Base-by-base conservation (phyloP, 129 eudicot species). In the sunflower (Helianthus annuus) region DNA sequence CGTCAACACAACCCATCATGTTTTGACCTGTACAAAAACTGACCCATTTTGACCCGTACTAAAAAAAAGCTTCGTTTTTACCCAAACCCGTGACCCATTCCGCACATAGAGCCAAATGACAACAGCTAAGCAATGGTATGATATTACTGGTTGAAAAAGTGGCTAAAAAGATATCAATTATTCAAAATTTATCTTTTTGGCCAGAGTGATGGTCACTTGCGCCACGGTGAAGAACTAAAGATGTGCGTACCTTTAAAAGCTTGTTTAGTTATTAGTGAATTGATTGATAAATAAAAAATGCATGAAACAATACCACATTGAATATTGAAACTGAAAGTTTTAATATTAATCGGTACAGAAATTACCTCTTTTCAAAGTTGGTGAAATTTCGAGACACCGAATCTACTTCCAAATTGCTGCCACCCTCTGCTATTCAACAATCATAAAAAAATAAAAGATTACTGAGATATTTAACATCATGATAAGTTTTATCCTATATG, bases 321-420 rank as follows among this genome's bases (percentile, higher is more conserved):
- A 10, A 24, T 24, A 58, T 10, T 4, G 46, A 11, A 34, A 67
- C 40, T 27, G 12, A 12, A 57, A 54, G 54, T 58, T 10, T 52
- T 1, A 44, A 64, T 16, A 72, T 32, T 55, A 36, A 71, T 49
- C 52, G 64, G 57, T 60, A 48, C 8, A 68, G 49, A 57, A 77
- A 54, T 56, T 82, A 88, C 97, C 80, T 87, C 82, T 82, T 82
- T 58, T 82, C 78, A 63, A 64, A 79, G 9, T 66, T 78, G 72
- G 70, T 68, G 52, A 82, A 69, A 72, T 68, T 66, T 62, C 39
- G 68, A 60, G 64, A 48, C 55, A 64, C 66, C 24, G 70, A 68
- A 46, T 81, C 74, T 66, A 64, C 68, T 27, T 60, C 72, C 48
- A 73, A 77, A 40, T 61, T 64, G 72, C 59, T 73, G 59, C 78